Conservation (phyloP, 2,329 filamentous ascomycete species). For the Fusarium sp. region DNA sequence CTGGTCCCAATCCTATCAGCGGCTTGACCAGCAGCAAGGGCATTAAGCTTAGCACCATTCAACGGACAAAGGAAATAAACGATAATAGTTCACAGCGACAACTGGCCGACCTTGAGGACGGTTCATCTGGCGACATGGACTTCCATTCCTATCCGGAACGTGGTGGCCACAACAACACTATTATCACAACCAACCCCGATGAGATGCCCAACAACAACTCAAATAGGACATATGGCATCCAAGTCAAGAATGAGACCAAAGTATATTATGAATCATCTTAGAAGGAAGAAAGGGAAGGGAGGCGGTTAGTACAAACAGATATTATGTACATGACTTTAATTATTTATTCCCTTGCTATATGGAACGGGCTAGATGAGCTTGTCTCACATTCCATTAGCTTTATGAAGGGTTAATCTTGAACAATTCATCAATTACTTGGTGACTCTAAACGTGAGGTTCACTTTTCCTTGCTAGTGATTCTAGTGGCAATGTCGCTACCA, state of each 20-base stretch:
- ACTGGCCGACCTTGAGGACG: slow-evolving; percentile 25
- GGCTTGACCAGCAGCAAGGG: slow-evolving; percentile 28
- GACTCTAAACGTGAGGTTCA: neutral
- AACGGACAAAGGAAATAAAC: slow-evolving; percentile 23
- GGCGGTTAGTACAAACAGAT: no score
- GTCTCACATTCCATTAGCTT: neutral
- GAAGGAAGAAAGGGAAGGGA: neutral
- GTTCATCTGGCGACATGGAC: slow-evolving; percentile 25
- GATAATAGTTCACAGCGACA: slow-evolving; percentile 31
- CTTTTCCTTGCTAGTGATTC: neutral
- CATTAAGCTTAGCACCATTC: slow-evolving; percentile 24
- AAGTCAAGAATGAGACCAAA: slow-evolving; percentile 31
- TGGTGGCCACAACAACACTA: slow-evolving; percentile 13
- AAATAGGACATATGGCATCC: slow-evolving; percentile 14
- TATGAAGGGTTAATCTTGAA: neutral
- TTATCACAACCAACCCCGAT: slow-evolving; percentile 11
- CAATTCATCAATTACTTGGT: neutral
- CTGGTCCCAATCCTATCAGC: slow-evolving; percentile 22
- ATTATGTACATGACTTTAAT: neutral
- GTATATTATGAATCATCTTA: slow-evolving; percentile 24
- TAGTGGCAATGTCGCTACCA: neutral
- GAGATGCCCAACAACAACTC: neutral
- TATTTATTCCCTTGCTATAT: neutral
- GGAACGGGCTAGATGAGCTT: neutral
- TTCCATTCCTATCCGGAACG: slow-evolving; percentile 18